Conservation (phyloP, 2,329 filamentous ascomycete species). For the Nemania abortiva region DNA sequence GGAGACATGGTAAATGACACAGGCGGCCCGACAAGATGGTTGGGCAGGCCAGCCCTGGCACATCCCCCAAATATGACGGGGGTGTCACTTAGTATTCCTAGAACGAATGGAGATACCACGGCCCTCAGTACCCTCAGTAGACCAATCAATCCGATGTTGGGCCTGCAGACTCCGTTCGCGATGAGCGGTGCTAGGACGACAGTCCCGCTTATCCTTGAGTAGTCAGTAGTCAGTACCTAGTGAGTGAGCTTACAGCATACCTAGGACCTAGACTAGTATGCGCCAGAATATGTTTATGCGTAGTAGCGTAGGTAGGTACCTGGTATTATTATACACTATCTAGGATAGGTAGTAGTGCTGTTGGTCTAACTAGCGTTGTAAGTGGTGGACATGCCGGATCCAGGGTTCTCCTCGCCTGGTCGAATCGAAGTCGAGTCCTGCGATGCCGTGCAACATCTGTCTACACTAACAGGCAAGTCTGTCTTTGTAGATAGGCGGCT, state of each 20-base stretch:
- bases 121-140: background rate
- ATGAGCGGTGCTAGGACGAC: conserved; percentile 27
- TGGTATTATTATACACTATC: background rate
- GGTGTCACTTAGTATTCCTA: conserved; percentile 11
- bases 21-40: conserved; percentile 37
- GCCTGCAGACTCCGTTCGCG: conserved; percentile 19
- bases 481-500: background rate
- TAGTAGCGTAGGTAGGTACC: background rate
- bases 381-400: conserved; percentile 11
- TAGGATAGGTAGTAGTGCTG: background rate
- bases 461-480: background rate
- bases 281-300: too few species aligned
- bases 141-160: conserved; percentile 27
- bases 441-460: conserved; percentile 14
- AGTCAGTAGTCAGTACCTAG: background rate
- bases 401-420: conserved; percentile 29
- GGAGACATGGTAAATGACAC: background rate
- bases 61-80: conserved; percentile 20
- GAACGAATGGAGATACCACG: conserved; percentile 22
- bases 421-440: conserved; percentile 6
- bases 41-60: conserved; percentile 33
- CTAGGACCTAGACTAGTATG: background rate
- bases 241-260: background rate
- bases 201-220: conserved; percentile 23
- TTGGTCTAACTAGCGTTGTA: background rate